Percentiles rank a stretch among this genome's conserved stretches.
Evolutionary conservation across 176 grass and related monocot genomes (phyloP).

Genomic region (Bothriochloa decipiens): DNA sequence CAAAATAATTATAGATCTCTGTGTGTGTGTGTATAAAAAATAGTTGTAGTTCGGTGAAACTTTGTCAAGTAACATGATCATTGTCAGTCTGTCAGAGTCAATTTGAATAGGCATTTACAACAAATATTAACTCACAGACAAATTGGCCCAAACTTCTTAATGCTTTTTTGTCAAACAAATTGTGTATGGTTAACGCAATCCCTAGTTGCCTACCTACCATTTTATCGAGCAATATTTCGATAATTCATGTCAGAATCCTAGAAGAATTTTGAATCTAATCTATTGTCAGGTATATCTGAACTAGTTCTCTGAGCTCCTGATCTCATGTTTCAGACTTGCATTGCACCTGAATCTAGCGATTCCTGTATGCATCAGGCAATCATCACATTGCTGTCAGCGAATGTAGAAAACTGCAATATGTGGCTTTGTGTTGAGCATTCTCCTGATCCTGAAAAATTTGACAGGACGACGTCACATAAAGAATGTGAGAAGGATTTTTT

Average conservation of each 20-base stretch:
- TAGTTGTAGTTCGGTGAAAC: background rate
- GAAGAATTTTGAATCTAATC: background rate
- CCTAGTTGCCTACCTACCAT: constrained; percentile 5
- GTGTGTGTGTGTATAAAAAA: background rate
- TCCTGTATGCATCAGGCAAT: background rate
- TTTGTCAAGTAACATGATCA: background rate
- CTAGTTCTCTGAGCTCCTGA: background rate
- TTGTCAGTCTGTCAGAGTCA: too few species aligned
- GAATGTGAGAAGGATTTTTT: background rate
- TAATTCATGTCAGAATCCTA: constrained; percentile 3
- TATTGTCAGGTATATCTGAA: constrained; percentile 17
- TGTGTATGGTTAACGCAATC: background rate
- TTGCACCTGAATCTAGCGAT: constrained; percentile 4
- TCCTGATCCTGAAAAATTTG: constrained; percentile 38
- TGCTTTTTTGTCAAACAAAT: background rate
- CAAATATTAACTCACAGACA: background rate
- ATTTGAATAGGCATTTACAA: constrained; percentile 14
- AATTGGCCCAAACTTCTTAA: background rate
- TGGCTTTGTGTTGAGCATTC: background rate
- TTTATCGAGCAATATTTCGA: constrained; percentile 7
- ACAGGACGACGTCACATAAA: background rate
- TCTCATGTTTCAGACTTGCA: background rate
- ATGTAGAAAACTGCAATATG: constrained; percentile 38
- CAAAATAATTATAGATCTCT: background rate
- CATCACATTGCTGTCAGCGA: background rate